phyloP scores from a whole-genome alignment of 202 grass and related monocot genomes.

The Bolboschoenoplectus hybrid region DNA sequence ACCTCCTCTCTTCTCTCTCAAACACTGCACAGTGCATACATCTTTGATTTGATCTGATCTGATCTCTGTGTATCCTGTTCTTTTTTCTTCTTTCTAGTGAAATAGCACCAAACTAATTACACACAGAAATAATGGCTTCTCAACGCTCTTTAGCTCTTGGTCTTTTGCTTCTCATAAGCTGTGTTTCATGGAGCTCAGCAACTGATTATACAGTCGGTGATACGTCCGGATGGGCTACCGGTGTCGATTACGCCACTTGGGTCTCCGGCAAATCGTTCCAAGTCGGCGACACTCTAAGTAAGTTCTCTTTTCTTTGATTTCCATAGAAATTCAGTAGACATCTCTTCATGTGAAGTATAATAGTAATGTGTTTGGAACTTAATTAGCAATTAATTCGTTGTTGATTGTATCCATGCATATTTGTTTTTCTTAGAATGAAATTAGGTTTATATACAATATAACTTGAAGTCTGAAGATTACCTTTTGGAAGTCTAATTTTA shows the following conservation, averaged over 20 bases:
- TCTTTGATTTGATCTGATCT: conserved; percentile 3
- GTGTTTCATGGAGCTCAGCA: conserved; percentile 47
- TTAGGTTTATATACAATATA: not conserved
- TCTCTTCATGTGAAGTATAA: not conserved
- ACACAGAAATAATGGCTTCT: conserved; percentile 29
- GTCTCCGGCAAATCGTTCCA: conserved; percentile 47
- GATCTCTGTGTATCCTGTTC: not conserved
- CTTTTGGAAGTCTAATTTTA: not conserved
- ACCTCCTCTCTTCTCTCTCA: not conserved
- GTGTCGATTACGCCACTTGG: conserved; percentile 60
- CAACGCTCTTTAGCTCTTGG: conserved; percentile 38
- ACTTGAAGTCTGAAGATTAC: not conserved
- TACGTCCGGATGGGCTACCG: conserved; percentile 49
- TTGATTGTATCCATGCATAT: not conserved
- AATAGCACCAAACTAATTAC: not conserved
- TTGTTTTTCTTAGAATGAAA: not conserved
- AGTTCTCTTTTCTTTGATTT: conserved; percentile 1
- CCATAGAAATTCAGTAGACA: not conserved
- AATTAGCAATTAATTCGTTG: too few species aligned
- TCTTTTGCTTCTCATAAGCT: conserved; percentile 48
- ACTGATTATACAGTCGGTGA: conserved; percentile 65
- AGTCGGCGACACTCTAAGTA: conserved; percentile 58
- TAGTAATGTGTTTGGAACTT: not conserved
- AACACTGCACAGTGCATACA: not conserved
- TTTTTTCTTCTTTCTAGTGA: not conserved